Base-by-base conservation (phyloP, 495 filamentous ascomycete genomes). In the Daldinia grandis region DNA sequence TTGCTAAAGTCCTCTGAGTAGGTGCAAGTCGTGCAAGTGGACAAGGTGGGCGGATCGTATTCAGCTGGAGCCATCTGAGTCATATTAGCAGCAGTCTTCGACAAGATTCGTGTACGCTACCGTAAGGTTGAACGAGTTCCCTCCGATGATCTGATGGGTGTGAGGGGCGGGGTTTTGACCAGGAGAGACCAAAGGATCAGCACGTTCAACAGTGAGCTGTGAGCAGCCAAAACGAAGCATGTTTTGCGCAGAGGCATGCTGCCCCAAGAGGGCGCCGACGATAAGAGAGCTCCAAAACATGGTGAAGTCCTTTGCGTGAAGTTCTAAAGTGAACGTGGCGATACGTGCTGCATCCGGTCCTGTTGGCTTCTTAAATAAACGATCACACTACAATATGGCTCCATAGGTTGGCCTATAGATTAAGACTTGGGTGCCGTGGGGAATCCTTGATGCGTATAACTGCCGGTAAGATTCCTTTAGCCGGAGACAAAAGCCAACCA, bases 191-290 rank as follows among this genome's bases (percentile, higher is more conserved):
- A 81, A 73, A 50, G 78, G 78, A 50, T 80, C 78, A 73, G 78
- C 76, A 8, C 78, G 76, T 51, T 80, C 77, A 69, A 77, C 71
- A 37, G 78, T 74, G n/a, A 80, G 70, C 71, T 79, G 77, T 14
- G 76, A 78, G 76, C 80, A 82, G 47, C 78, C 79, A 67, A 81
- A 82, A 44, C 80, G 79, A 57, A 81, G 68, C 60, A 78, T 76
- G 35, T 74, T 69, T 44, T 80, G 78, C 17, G 78, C 78, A 17
- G 64, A 69, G 25, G 60, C 71, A 64, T 70, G 47, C 53, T 72
- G 74, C 35, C 74, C 77, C 33, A 79, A 64, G 19, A 79, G 77
- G 74, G 74, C 78, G 4, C 59, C 63, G 42, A 74, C 64, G 42
- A 65, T 59, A 55, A 78, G 38, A 42, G 62, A 17, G 54, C 59